Evolutionary conservation across 2,329 filamentous ascomycete genomes (phyloP), one percentile per base, ranked within the genome.

Genomic region (Scolecobasidium constrictum): DNA sequence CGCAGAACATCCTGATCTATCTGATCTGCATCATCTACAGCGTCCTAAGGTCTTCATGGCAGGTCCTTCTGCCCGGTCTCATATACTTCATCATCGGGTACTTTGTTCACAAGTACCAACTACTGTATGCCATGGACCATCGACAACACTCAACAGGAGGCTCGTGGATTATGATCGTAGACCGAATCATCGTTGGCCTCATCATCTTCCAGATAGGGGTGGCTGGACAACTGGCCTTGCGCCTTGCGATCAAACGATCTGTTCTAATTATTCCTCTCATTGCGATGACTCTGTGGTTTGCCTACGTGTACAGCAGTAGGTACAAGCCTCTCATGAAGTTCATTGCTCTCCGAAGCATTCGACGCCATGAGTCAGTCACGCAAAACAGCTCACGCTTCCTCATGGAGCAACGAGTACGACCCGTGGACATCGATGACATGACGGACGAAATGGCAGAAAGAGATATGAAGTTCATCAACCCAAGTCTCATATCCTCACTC

Each of bases 51-150:
- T 73, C 75, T 38, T 92, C 88, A 0, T 93, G 81, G 66, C 71
- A 83, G 42, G 83, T 96, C 11, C 75, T 94, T 13, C 69, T 88
- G 7, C 80, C 90, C 38, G 92, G 92, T 3, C 66, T 90, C 38
- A 67, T 86, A 11, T 98, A 93, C 61, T 94, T 93, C 53, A 56
- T 76, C 16, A 74, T 94, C 12, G 87, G 87, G 16, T 83, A 86
- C 59, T 90, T 90, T 56, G 84, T 86, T 22, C 93, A 94, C 73
- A 95, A 95, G 60, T 98, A 98, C 63, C 93, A 98, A 66, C 71
- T 98, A 4, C 72, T 98, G 4, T 98, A 98, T 60, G 87, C 92
- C 22, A 98, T 98, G 92, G 88, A 96, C 54, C 90, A 96, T 59
- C 84, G 86, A 13, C 86, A 93, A 56, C 87, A 94, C 57, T 86